Percentiles rank a stretch among this genome's conserved stretches.
These are phyloP conservation scores for Ophiostoma sp. DNA, from an alignment of 2,329 filamentous ascomycete genomes.

Conservation along the genomic window DNA sequence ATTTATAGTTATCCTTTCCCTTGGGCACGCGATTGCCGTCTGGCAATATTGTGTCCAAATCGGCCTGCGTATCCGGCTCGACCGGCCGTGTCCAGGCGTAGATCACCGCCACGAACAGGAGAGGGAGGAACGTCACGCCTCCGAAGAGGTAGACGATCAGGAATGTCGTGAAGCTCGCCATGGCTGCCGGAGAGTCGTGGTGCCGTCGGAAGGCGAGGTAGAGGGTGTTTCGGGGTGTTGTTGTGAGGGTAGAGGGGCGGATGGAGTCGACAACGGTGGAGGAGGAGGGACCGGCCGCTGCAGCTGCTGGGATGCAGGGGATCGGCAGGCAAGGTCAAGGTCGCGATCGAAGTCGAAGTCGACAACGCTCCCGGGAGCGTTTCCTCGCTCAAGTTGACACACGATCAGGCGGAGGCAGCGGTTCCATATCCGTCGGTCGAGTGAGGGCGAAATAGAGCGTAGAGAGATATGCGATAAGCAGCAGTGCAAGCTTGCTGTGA, in stretches of 20 bases:
- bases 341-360: background rate
- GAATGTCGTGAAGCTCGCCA: slow-evolving; percentile 58
- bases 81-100: slow-evolving; percentile 68
- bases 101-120: slow-evolving; percentile 55
- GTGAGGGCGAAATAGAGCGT: background rate
- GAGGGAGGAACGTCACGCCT: slow-evolving; percentile 82
- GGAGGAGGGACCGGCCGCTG: slow-evolving; percentile 1
- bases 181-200: slow-evolving; percentile 34
- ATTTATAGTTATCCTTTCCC: slow-evolving; percentile 5
- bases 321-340: background rate
- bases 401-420: background rate
- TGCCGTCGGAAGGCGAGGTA: background rate
- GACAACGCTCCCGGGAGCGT: background rate
- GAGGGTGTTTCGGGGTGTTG: background rate
- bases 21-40: slow-evolving; percentile 24
- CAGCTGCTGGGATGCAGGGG: background rate
- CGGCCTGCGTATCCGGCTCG: slow-evolving; percentile 50
- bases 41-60: background rate
- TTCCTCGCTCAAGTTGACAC: slow-evolving; percentile 18
- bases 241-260: background rate
- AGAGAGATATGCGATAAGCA: background rate
- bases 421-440: slow-evolving; percentile 5
- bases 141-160: slow-evolving; percentile 79
- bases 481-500: background rate
- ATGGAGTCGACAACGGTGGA: background rate